Base-by-base conservation (phyloP, 805 yeast genomes). In the Peterozyma xylosa region DNA sequence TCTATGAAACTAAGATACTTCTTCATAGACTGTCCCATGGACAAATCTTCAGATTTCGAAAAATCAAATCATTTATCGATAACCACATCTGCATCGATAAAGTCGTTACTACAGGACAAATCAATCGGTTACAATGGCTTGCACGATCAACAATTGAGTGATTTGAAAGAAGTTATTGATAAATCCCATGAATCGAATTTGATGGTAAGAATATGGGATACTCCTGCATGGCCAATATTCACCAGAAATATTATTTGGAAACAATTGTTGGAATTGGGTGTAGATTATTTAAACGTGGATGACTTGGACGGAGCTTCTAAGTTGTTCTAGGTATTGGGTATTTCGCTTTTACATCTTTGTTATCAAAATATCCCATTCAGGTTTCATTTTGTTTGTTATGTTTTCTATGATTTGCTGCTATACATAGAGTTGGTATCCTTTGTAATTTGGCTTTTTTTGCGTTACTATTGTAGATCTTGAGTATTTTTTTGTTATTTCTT, bases 151-250 rank as follows among this genome's bases (percentile, higher is more conserved):
- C 76, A 74, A 46, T 46, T 55, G 41, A 42, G 43, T 2, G 55
- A 39, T 10, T 44, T 76, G 17, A 46, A 50, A 17, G 42, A 47
- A 4, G 48, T 35, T 38, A 43, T 58, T 11, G 43, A 45, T 2
- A 42, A 48, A 27, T 79, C 84, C 3, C 86, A 80, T 52, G 53
- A 58, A 2, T 46, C 66, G 39, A 72, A 73, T n/a, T 53, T 83
- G 41, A 70, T 70, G 50, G 72, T 84, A 0, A 64, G 90, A 43
- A 65, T 82, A 34, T 84, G 90, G 89, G 89, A 81, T 27, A 81
- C 79, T 5, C 80, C 86, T 1, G 65, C 64, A 30, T 82, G 86
- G 83, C 88, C 90, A 2, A 52, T 58, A 3, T 48, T 56, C 7
- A 55, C 66, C 29, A 67, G 78, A 45, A 58, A 73, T 42, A 55